phyloP scores from a whole-genome alignment of 139 green algal genomes.

The Chlorella sorokiniana region DNA sequence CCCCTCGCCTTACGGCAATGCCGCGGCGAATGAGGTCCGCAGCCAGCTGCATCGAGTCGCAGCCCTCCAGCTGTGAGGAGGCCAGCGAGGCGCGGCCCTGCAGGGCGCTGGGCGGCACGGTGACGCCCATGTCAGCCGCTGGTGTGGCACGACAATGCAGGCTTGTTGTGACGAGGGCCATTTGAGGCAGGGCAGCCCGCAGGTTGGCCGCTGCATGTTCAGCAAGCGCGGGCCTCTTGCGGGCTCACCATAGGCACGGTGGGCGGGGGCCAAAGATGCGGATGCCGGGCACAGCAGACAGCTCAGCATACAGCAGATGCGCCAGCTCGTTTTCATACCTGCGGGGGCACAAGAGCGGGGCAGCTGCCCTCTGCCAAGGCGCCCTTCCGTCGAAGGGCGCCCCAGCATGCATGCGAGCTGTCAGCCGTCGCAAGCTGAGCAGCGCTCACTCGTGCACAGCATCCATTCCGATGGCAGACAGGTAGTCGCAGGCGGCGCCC shows the following conservation, averaged over 20 bases:
- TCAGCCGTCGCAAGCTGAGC: too few species aligned
- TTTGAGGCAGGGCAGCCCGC: too few species aligned
- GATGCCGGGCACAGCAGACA: not conserved
- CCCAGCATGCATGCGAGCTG: too few species aligned
- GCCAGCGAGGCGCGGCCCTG: constrained; percentile 72
- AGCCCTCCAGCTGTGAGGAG: constrained; percentile 88
- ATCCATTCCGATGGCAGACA: constrained; percentile 66
- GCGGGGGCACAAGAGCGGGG: too few species aligned
- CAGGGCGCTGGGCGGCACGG: not conserved
- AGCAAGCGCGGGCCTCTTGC: not conserved
- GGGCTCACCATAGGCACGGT: not conserved
- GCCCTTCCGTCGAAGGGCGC: too few species aligned
- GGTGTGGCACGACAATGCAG: too few species aligned
- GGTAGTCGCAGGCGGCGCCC: constrained; percentile 72
- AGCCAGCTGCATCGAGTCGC: constrained; percentile 90
- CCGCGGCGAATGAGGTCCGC: constrained; percentile 84
- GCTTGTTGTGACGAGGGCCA: too few species aligned
- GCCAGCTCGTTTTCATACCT: constrained; percentile 78
- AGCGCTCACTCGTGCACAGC: constrained; percentile 50
- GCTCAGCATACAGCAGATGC: constrained; percentile 52
- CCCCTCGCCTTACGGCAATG: constrained; percentile 78
- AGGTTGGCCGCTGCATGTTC: not conserved
- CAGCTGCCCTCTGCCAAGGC: too few species aligned
- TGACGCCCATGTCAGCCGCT: too few species aligned
- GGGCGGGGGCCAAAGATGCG: constrained; percentile 14